Percentiles rank a stretch among this genome's conserved stretches.
Evolutionary conservation across 2,329 filamentous ascomycete species (phyloP).

Genomic region (Talaromyces pinophilus): DNA sequence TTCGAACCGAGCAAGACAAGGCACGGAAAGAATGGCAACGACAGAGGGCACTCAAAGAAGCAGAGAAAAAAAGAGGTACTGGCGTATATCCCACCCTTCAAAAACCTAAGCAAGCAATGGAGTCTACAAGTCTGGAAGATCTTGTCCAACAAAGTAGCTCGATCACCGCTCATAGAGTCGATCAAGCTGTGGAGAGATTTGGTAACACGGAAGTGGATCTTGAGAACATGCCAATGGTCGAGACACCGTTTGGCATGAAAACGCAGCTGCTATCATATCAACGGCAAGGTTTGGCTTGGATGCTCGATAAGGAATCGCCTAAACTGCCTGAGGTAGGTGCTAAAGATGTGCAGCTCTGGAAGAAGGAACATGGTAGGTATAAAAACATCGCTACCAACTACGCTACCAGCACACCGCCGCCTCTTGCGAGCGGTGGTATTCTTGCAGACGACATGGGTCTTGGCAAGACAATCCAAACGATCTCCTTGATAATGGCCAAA

Average conservation of each 20-base stretch:
- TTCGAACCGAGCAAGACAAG: slow-evolving; percentile 56
- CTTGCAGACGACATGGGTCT: slow-evolving; percentile 92
- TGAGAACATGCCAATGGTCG: slow-evolving; percentile 69
- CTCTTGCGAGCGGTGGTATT: slow-evolving; percentile 76
- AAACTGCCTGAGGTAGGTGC: slow-evolving; percentile 61
- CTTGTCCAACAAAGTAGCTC: slow-evolving; percentile 67
- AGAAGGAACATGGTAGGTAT: slow-evolving; percentile 55
- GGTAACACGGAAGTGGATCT: slow-evolving; percentile 71
- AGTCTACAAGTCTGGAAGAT: slow-evolving; percentile 57
- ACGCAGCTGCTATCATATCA: slow-evolving; percentile 79
- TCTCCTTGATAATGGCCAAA: slow-evolving; percentile 71
- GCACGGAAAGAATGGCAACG: slow-evolving; percentile 47
- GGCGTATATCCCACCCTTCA: slow-evolving; percentile 40
- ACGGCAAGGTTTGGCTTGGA: slow-evolving; percentile 75
- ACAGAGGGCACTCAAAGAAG: slow-evolving; percentile 50
- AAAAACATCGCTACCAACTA: slow-evolving; percentile 73
- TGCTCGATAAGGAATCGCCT: slow-evolving; percentile 74
- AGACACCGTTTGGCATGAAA: slow-evolving; percentile 65
- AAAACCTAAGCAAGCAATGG: slow-evolving; percentile 31
- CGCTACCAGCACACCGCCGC: slow-evolving; percentile 58
- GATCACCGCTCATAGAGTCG: slow-evolving; percentile 66
- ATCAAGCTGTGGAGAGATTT: slow-evolving; percentile 67
- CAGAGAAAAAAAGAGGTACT: slow-evolving; percentile 30
- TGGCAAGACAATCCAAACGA: slow-evolving; percentile 84
- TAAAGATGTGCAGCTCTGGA: slow-evolving; percentile 77